Evolutionary conservation across 106 monocot genomes (phyloP), one percentile per base, ranked within the genome.

Genomic region (Phalaenopsis aphrodite): DNA sequence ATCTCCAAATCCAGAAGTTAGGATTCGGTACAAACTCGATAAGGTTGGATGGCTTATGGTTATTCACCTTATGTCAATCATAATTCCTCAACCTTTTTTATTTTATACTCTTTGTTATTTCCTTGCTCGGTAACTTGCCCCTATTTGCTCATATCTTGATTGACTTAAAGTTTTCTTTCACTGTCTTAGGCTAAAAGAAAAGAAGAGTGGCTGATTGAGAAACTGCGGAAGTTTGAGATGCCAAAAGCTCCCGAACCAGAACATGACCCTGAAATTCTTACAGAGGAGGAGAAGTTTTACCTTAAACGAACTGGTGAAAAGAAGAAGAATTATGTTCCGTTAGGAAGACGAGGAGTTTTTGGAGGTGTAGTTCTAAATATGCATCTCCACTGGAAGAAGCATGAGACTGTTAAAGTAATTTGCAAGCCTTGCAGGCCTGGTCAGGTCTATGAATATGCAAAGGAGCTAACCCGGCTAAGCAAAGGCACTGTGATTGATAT

Each of bases 371-470:
- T 95, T 79, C 85, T 95, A 19, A 95, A 95, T 61, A 95, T 95
- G 95, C 92, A 95, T 81, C 92, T 95, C 23, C 95, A 95, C 58
- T 95, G 95, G 95, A 95, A 95, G 84, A 95, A 91, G 43, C 95
- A 95, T 86, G 95, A 95, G 79, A 95, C 95, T 5, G 90, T 95
- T 39, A 95, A 95, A 77, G 92, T 95, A 10, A 82, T 93, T 16
- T 95, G 92, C 81, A 95, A 80, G 61, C 92, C 92, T 71, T 95
- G 95, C 55, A 85, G 82, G 85, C 95, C 89, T 73, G 90, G 95
- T 24, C 95, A 95, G 79, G 90, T 95, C 14, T 83, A 89, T 86
- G 89, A 89, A 8, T 90, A 87, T 79, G 95, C 92, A 24, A 85
- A 92, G 65, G 95, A 95, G 82, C 72, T 95, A 61, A 75, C 87